Conservation (phyloP, 805 yeast species). For the Metschnikowia corniflorae region DNA sequence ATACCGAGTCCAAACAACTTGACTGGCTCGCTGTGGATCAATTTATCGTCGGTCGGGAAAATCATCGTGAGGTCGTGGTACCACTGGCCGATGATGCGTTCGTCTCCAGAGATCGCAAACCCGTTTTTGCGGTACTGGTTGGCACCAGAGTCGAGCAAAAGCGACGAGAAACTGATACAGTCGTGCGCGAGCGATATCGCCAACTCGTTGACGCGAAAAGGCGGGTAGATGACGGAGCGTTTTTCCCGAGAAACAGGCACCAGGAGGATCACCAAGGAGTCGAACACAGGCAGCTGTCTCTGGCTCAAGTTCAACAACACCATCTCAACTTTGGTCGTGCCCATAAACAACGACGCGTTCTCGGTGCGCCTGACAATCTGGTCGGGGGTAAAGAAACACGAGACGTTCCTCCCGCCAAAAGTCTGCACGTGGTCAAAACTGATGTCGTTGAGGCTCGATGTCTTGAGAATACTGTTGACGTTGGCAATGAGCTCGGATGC, state of each 20-base stretch:
- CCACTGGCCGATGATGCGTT: slow-evolving; percentile 28
- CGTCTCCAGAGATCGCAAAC: slow-evolving; percentile 18
- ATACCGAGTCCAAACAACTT: slow-evolving; percentile 17
- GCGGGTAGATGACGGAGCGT: slow-evolving; percentile 39
- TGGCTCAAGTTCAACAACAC: slow-evolving; percentile 29
- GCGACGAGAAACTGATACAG: slow-evolving; percentile 18
- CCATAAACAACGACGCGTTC: slow-evolving; percentile 20
- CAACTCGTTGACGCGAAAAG: slow-evolving; percentile 39
- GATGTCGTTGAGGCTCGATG: slow-evolving; percentile 28
- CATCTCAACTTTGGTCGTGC: slow-evolving; percentile 26
- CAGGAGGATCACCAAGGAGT: slow-evolving; percentile 37
- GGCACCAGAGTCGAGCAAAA: slow-evolving; percentile 8
- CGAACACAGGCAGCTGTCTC: slow-evolving; percentile 17
- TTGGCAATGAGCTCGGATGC: slow-evolving; percentile 19
- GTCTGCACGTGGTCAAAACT: slow-evolving; percentile 33
- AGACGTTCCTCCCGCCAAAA: slow-evolving; percentile 30
- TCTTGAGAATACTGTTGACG: slow-evolving; percentile 13
- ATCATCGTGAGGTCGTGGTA: slow-evolving; percentile 27
- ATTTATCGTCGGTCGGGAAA: slow-evolving; percentile 26
- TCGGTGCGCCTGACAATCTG: slow-evolving; percentile 37
- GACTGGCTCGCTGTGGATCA: slow-evolving; percentile 10
- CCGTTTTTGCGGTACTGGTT: slow-evolving; percentile 11
- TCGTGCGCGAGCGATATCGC: slow-evolving; percentile 19
- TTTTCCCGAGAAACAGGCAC: slow-evolving; percentile 18
- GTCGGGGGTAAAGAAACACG: slow-evolving; percentile 33